Conservation (phyloP, 2,329 filamentous ascomycete genomes). For the Aspergillus carbonarius region DNA sequence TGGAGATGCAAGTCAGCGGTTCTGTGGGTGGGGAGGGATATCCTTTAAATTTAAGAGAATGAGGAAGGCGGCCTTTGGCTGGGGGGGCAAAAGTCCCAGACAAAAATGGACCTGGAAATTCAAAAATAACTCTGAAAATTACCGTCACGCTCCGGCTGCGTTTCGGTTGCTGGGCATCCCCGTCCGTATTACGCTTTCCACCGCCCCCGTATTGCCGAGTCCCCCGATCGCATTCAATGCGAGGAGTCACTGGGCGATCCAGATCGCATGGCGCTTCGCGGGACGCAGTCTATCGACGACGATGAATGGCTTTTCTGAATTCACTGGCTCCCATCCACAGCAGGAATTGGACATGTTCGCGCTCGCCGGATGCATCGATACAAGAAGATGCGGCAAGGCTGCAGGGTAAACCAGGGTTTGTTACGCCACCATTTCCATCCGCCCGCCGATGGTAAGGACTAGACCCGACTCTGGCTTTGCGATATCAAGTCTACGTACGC, state of each 20-base stretch:
- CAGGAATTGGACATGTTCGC: too few species aligned
- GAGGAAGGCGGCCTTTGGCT: conserved; percentile 15
- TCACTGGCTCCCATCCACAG: neutral
- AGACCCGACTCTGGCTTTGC: neutral
- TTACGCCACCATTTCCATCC: conserved; percentile 14
- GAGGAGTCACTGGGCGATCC: neutral
- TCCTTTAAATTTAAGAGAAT: conserved; percentile 22
- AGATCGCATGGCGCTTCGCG: neutral
- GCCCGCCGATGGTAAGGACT: neutral
- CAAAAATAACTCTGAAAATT: conserved; percentile 19
- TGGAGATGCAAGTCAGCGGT: conserved; percentile 17
- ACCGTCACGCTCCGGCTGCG: conserved; percentile 8
- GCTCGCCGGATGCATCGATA: conserved; percentile 5
- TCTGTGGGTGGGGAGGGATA: conserved; percentile 19
- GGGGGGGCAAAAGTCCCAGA: conserved; percentile 16
- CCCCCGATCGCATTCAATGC: neutral
- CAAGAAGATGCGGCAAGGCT: conserved; percentile 14
- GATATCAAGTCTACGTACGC: conserved; percentile 2
- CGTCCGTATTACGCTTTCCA: conserved; percentile 7
- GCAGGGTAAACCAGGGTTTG: conserved; percentile 16
- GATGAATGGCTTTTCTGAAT: neutral
- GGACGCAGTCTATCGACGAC: too few species aligned
- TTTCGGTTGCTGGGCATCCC: conserved; percentile 11
- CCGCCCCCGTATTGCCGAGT: neutral
- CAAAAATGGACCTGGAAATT: conserved; percentile 2